Conservation (phyloP, 805 yeast species). For the Henningerozyma blattae region DNA sequence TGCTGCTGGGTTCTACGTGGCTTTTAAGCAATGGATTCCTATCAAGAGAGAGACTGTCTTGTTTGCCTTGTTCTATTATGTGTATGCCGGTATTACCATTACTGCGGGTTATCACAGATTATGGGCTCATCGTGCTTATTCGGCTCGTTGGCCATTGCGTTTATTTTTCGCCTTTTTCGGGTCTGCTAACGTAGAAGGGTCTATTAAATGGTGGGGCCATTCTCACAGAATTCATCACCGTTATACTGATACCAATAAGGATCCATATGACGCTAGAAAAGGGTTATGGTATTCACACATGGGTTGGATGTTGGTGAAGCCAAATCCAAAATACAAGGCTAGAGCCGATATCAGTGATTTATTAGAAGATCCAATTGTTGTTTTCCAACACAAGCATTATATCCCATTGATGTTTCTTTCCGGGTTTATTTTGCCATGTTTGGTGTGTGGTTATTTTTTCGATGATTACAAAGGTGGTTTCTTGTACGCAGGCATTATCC, state of each 20-base stretch:
- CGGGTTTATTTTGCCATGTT: conserved; percentile 51
- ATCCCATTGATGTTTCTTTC: conserved; percentile 45
- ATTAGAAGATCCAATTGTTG: conserved; percentile 66
- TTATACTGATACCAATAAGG: conserved; percentile 73
- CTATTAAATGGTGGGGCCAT: conserved; percentile 85
- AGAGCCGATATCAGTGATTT: conserved; percentile 74
- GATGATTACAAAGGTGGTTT: conserved; percentile 63
- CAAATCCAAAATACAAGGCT: conserved; percentile 74
- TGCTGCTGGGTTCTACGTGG: conserved; percentile 34
- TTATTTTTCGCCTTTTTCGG: conserved; percentile 66
- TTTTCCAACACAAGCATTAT: conserved; percentile 74
- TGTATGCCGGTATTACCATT: conserved; percentile 58
- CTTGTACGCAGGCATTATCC: conserved; percentile 61
- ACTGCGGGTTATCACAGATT: conserved; percentile 80
- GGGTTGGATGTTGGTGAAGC: conserved; percentile 76
- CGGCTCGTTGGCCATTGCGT: conserved; percentile 48
- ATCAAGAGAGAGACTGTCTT: conserved; percentile 36
- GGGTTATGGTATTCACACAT: conserved; percentile 79
- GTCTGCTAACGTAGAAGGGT: conserved; percentile 75
- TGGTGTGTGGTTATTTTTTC: conserved; percentile 43
- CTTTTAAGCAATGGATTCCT: conserved; percentile 31
- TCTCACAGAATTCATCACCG: conserved; percentile 79
- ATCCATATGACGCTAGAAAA: conserved; percentile 75
- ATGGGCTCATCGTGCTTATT: conserved; percentile 66
- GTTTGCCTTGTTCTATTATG: conserved; percentile 40